Base-by-base conservation (phyloP, 176 grass and related monocot species). In the Aegilops umbellulata region DNA sequence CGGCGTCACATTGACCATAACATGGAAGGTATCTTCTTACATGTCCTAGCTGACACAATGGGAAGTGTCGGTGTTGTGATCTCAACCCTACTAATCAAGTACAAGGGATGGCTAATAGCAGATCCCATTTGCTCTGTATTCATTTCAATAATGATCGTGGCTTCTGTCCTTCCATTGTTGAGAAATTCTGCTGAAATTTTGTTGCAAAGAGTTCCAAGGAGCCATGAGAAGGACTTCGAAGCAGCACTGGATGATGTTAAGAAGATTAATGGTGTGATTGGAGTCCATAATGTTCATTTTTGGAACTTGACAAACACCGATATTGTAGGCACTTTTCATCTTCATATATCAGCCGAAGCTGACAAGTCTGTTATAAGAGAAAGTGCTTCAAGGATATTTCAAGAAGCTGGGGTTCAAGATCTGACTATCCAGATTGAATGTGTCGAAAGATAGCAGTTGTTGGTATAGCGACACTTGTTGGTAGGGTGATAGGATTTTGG, bases 151-250 rank as follows among this genome's bases (percentile, higher is more conserved):
- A 92, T 98, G 96, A 95, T 98, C 17, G 47, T 98, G 32, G 87
- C 92, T 53, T 98, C 96, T 61, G 93, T 95, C 74, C 81, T 98
- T 90, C 94, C 96, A 13, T 80, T 98, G 55, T 82, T 95, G 76
- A 88, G 96, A 84, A 98, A 98, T 79, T 95, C 93, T 90, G 96
- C 96, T 78, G 96, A 98, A 90, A 95, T 98, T 91, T 94, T 98
- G 68, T 78, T 95, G 83, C 96, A 98, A 91, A 92, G 96, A 92
- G 66, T 95, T 22, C 96, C 96, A 19, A 91, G 93, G 91, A 88
- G 82, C 77, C 91, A 94, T 69, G 96, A 95, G 87, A 86, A 91
- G 64, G 96, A 95, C 57, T 84, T 98, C 74, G 82, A 92, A 58
- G n/a, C 62, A 76, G 93, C 91, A 67, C 39, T 95, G 77, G 91